Base-by-base conservation (phyloP, 1,284 basidiomycete genomes). In the Boletus smithii region DNA sequence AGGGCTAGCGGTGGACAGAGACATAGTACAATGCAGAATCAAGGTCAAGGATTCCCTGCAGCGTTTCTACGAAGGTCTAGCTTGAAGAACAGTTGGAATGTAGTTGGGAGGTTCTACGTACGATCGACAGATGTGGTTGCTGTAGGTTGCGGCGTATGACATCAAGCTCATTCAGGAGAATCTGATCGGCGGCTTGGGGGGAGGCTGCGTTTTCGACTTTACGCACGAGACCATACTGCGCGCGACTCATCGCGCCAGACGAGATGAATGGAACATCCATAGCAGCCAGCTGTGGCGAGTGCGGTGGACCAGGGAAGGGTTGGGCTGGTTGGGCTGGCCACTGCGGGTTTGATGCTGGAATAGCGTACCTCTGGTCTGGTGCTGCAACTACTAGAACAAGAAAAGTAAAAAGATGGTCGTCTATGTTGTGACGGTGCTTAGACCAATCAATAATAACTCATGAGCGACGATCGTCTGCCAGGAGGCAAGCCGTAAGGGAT, bases 191-290 rank as follows among this genome's bases (percentile, higher is more conserved):
- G 23, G 72, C 72, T 53, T 79, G 76, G 0, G 69, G 54, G 9
- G 81, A 76, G 8, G 65, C 50, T 4, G 83, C 75, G 27, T 71
- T 71, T 65, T 90, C 88, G 10, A 88, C 73, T 53, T 79, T 82
- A 46, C 81, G 76, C 36, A 89, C 83, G 30, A 91, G 72, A 30
- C 76, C 68, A 65, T 88, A 91, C 53, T 90, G 85, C 13, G 76
- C 73, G 57, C 85, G 75, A 67, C 76, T 86, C 52, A 84, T 71
- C 18, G 88, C 86, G 32, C 85, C 84, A 29, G 88, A 91, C 11
- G 83, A 82, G 42, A 75, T 69, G 65, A 85, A 89, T 7, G 86
- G 82, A 11, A 87, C 76, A 35, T 88, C 76, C 85, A 88, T 88
- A 24, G 34, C 39, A 24, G 31, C 16, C 9, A 9, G n/a, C 27